Evolutionary conservation across 129 eudicot species (phyloP).

Genomic region (Chrysanthemum seticuspe): DNA sequence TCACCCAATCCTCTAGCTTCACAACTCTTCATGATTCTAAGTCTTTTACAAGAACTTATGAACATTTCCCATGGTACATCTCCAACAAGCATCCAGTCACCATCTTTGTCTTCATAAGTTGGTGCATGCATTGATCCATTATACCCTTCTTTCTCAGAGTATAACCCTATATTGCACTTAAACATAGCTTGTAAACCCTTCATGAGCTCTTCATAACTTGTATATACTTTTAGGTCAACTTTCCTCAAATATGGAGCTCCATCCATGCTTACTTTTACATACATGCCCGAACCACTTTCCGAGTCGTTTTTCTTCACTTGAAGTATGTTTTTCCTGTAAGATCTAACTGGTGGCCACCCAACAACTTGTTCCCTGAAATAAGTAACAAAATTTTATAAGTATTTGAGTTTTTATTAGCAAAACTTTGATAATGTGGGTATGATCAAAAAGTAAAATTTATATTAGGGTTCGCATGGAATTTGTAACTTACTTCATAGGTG

Average conservation of each 20-base stretch:
- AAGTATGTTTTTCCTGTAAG: constrained; percentile 65
- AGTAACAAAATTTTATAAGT: not conserved
- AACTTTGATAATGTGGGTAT: not conserved
- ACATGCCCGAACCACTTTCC: constrained; percentile 51
- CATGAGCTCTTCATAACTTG: constrained; percentile 62
- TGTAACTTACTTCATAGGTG: constrained; percentile 64
- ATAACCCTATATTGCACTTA: constrained; percentile 67
- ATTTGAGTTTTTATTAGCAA: not conserved
- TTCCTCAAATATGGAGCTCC: constrained; percentile 92
- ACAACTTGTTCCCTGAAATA: constrained; percentile 74
- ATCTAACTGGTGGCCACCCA: constrained; percentile 94
- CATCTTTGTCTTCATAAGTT: constrained; percentile 92
- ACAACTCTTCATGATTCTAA: constrained; percentile 77
- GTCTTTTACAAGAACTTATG: constrained; percentile 64
- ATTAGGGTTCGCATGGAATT: not conserved
- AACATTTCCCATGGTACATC: constrained; percentile 97
- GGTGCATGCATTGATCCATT: constrained; percentile 71
- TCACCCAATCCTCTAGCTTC: constrained; percentile 79
- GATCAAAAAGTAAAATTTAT: constrained; percentile 3
- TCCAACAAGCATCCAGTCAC: constrained; percentile 95
- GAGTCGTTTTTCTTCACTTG: constrained; percentile 48
- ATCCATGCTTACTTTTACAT: constrained; percentile 92
- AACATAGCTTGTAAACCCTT: constrained; percentile 68
- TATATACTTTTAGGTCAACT: constrained; percentile 69
- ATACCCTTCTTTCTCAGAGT: constrained; percentile 75